A percentile compares a stretch with the other conserved stretches of the same genome.
phyloP scores from a whole-genome alignment of 2,329 filamentous ascomycete species.

The Beauveria bassiana region DNA sequence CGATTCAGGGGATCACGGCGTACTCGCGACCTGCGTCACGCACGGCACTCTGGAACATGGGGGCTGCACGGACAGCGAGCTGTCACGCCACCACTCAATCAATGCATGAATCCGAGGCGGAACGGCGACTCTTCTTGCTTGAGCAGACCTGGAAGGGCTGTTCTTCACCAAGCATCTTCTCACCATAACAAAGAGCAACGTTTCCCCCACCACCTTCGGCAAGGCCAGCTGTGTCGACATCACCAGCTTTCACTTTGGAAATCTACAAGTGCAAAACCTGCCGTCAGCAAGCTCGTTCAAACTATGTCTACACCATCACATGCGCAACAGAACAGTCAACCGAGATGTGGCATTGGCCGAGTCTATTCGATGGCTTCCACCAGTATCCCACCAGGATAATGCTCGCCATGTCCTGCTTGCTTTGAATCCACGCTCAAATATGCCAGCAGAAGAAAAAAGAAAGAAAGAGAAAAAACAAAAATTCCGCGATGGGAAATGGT shows the following conservation, averaged over 20 bases:
- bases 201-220: background rate
- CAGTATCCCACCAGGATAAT: background rate
- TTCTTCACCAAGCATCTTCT: too few species aligned
- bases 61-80: too few species aligned
- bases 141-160: too few species aligned
- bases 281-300: background rate
- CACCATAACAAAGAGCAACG: too few species aligned
- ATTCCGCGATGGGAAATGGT: background rate
- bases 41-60: too few species aligned
- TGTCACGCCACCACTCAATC: too few species aligned
- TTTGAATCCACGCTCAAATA: constrained; percentile 6
- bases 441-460: background rate
- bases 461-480: background rate
- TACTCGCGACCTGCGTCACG: too few species aligned
- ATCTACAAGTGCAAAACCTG: background rate
- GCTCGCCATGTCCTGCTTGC: background rate
- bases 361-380: constrained; percentile 2
- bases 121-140: too few species aligned
- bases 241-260: background rate
- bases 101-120: too few species aligned
- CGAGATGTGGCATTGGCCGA: background rate
- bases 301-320: background rate
- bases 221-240: background rate
- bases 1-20: too few species aligned
- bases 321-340: background rate